Conservation (phyloP, 805 yeast genomes). For the Wickerhamiella alocasiicola region DNA sequence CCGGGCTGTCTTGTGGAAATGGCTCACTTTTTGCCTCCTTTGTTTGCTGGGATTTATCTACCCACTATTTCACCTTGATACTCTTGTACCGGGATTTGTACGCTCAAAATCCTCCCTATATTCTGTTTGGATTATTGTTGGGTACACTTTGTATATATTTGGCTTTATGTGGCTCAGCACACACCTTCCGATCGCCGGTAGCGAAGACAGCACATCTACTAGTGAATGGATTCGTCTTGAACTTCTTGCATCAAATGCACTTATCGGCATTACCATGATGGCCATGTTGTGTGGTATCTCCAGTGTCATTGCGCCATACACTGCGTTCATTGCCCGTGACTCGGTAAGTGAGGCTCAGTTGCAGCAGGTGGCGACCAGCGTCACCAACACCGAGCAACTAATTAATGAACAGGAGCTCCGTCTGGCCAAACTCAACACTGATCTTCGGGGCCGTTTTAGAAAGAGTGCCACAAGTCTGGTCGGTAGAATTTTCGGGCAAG, state of each 20-base stretch:
- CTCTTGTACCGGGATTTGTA: constrained; percentile 9
- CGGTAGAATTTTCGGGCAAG: constrained; percentile 18
- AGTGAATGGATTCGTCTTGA: constrained; percentile 20
- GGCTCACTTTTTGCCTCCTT: constrained; percentile 21
- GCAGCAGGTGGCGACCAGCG: constrained; percentile 23
- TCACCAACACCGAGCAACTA: constrained; percentile 25
- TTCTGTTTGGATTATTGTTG: constrained; percentile 19
- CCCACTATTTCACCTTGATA: constrained; percentile 17
- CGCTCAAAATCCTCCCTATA: constrained; percentile 16
- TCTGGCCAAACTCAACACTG: constrained; percentile 21
- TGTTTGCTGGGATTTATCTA: constrained; percentile 16
- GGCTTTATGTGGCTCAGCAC: constrained; percentile 23
- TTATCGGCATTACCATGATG: constrained; percentile 33
- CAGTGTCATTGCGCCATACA: constrained; percentile 31
- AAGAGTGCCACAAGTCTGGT: constrained; percentile 23
- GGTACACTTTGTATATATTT: constrained; percentile 21
- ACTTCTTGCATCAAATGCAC: constrained; percentile 27
- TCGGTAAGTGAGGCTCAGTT: constrained; percentile 25
- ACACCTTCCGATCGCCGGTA: constrained; percentile 24
- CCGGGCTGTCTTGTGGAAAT: constrained; percentile 18
- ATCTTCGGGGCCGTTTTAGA: constrained; percentile 14
- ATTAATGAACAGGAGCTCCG: constrained; percentile 22
- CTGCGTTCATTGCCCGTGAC: constrained; percentile 23
- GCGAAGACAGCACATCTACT: constrained; percentile 9
- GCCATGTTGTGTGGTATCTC: constrained; percentile 32